Conservation (phyloP, 1,284 basidiomycete species). For the Rhodotorula sp. region DNA sequence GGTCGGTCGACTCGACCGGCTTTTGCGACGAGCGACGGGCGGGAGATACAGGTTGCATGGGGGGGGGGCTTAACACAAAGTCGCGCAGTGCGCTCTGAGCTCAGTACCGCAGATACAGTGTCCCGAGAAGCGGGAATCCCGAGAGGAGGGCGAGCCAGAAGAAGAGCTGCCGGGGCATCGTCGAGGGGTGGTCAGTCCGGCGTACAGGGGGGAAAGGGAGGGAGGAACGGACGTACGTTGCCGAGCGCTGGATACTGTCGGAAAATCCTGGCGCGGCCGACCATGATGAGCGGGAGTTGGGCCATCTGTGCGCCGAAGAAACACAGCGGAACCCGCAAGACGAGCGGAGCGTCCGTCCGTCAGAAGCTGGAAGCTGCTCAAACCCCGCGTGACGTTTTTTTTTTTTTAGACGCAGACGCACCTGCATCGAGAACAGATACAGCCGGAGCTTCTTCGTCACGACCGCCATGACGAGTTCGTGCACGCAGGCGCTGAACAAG, state of each 20-base stretch:
- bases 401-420: too few species aligned
- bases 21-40: too few species aligned
- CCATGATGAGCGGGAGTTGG: constrained; percentile 85
- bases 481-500: constrained; percentile 68
- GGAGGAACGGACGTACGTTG: constrained; percentile 44
- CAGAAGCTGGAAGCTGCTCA: too few species aligned
- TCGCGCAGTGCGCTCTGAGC: too few species aligned
- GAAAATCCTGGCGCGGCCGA: constrained; percentile 72
- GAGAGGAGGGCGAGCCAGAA: constrained; percentile 84
- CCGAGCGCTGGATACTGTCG: constrained; percentile 71
- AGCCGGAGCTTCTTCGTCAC: constrained; percentile 84
- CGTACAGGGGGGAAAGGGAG: not conserved
- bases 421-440: constrained; percentile 70
- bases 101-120: constrained; percentile 57
- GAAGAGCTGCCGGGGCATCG: constrained; percentile 58
- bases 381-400: too few species aligned
- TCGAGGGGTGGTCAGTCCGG: not conserved
- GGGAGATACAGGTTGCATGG: too few species aligned
- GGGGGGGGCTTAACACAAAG: too few species aligned
- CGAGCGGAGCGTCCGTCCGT: too few species aligned
- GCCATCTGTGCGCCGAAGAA: constrained; percentile 64
- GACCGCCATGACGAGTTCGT: constrained; percentile 80
- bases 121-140: constrained; percentile 89
- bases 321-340: too few species aligned
- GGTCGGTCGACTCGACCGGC: too few species aligned